Percentiles rank a stretch among this genome's conserved stretches.
Conservation (phyloP, 176 grass and related monocot species). For the Tillandsia fasciculata region DNA sequence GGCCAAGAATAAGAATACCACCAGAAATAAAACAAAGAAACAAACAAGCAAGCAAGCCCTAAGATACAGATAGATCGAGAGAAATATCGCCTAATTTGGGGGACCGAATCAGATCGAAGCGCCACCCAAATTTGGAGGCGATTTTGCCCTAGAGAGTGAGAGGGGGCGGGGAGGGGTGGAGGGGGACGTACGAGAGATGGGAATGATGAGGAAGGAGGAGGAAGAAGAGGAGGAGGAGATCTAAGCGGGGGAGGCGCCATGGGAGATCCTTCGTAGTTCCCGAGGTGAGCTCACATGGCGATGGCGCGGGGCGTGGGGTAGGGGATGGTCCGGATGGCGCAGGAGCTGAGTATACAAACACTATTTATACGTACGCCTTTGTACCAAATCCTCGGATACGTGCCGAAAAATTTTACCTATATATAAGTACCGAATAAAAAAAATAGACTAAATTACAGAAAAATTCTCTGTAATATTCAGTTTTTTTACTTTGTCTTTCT, state of each 20-base stretch:
- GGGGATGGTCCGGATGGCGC: background rate
- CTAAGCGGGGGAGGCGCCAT: background rate
- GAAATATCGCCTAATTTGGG: background rate
- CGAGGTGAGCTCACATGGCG: conserved; percentile 37
- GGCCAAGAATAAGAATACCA: background rate
- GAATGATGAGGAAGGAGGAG: background rate
- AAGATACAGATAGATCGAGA: background rate
- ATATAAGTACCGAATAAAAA: no score
- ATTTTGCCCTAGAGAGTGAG: background rate
- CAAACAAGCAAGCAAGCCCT: background rate
- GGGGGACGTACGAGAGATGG: background rate
- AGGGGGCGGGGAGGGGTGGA: background rate
- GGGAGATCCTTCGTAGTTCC: conserved; percentile 11
- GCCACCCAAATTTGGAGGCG: no score
- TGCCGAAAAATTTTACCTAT: no score
- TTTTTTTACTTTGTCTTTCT: no score
- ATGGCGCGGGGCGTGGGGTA: conserved; percentile 1
- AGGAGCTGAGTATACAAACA: background rate
- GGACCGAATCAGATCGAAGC: background rate
- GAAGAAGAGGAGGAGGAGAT: conserved; percentile 21
- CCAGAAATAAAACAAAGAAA: background rate
- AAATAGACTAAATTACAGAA: no score
- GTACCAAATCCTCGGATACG: background rate
- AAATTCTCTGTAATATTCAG: no score
- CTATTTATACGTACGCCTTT: background rate